These are phyloP conservation scores for barley (Hordeum vulgare) DNA, from an alignment of 176 grass and related monocot species.

Conservation along the genomic window MorexV3_pseudomolecules_assembly NC_058518.1:501380445-501380944, in stretches of 20 bases:
- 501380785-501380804: not conserved
- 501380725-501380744: not conserved
- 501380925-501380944: not conserved
- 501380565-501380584: not conserved
- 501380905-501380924: not conserved
- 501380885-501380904: not conserved
- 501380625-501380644: not conserved
- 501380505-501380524: slow-evolving; percentile 23
- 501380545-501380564: slow-evolving; percentile 41
- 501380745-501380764: slow-evolving; percentile 21
- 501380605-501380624: slow-evolving; percentile 2
- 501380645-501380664: not conserved
- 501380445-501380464: slow-evolving; percentile 1
- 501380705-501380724: slow-evolving; percentile 16
- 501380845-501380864: not conserved
- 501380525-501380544: slow-evolving; percentile 26
- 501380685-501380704: slow-evolving; percentile 38
- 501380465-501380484: not conserved
- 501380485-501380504: slow-evolving; percentile 29
- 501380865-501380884: not conserved
- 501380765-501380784: not conserved
- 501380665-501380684: not conserved
- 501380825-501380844: not conserved
- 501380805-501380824: slow-evolving; percentile 2
- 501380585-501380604: slow-evolving; percentile 20